Base-by-base conservation (phyloP, 2,329 filamentous ascomycete genomes). In the Cyphellophora attinorum region DNA sequence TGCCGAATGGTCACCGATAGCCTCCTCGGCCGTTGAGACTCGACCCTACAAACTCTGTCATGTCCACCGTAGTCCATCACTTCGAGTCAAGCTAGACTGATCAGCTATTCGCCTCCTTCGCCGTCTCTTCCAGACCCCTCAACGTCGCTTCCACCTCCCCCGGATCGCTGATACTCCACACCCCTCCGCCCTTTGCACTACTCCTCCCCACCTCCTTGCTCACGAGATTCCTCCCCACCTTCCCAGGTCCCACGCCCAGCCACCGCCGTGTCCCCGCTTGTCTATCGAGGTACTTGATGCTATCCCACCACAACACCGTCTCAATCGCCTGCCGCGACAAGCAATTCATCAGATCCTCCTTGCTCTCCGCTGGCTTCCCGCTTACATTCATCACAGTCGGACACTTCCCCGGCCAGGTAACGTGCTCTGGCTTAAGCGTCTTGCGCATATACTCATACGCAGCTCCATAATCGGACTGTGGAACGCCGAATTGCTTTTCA, bases 241-340 rank as follows among this genome's bases (percentile, higher is more conserved):
- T 93, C 4, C 89, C 89, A 0, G 89, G 89, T 1, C 89, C 89
- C 42, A 96, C 85, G 28, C 89, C 89, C 32, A 96, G 73, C 81
- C 89, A 95, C 37, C 88, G 69, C 49, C 79, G 70, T 12, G 94
- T 83, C 43, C 79, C 79, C 51, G 80, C 74, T 50, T 91, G 77
- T 54, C 91, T 79, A 55, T 95, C 85, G 32, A 95, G 64, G 52
- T 93, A 94, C 46, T 76, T 78, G 50, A 96, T 88, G 50, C 84
- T 91, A 48, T 93, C 85, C 79, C 88, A 94, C 89, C 89, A 96
- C 39, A 75, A 71, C 27, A 96, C 85, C 18, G 88, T 95, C 62
- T 94, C 85, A n/a, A 91, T 76, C 42, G 82, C 88, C 52, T 86
- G 81, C 31, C 84, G 65, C 2, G 86, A 79, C 32, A 94, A 64